phyloP scores from a whole-genome alignment of 495 filamentous ascomycete genomes.

The Poronia punctata region DNA sequence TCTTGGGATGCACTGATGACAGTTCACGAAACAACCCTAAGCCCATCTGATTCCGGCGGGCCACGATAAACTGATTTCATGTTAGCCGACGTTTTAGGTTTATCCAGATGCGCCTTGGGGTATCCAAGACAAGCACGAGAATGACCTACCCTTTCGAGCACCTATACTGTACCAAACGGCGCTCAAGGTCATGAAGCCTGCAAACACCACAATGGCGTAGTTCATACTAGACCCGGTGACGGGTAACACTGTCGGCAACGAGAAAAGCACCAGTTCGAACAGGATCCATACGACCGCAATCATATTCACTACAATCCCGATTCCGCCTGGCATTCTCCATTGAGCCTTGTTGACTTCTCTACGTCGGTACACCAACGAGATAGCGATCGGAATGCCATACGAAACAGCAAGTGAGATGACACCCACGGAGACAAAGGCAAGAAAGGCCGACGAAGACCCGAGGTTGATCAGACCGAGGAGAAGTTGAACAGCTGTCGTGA shows the following conservation, averaged over 20 bases:
- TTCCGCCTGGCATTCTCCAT: conserved; percentile 46
- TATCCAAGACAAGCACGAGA: not conserved
- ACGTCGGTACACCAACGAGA: conserved; percentile 18
- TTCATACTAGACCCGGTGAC: conserved; percentile 53
- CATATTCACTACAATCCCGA: conserved; percentile 38
- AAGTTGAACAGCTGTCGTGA: conserved; percentile 46
- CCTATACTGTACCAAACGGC: conserved; percentile 34
- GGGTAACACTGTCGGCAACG: conserved; percentile 54
- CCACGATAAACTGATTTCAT: conserved; percentile 17
- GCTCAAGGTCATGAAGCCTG: conserved; percentile 51
- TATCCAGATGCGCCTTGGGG: not conserved
- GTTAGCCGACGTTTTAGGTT: not conserved
- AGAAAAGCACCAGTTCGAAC: conserved; percentile 56
- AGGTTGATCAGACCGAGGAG: conserved; percentile 47
- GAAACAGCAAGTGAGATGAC: conserved; percentile 56
- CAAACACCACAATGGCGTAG: conserved; percentile 57
- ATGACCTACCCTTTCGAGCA: conserved; percentile 20
- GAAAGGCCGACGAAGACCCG: conserved; percentile 48
- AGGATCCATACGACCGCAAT: conserved; percentile 40
- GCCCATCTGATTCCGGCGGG: conserved; percentile 21
- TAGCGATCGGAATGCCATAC: conserved; percentile 54
- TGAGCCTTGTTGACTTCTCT: conserved; percentile 40
- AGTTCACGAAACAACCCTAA: conserved; percentile 5
- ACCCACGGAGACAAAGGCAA: conserved; percentile 48
- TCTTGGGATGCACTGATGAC: not conserved